Evolutionary conservation across 2,329 filamentous ascomycete species (phyloP), one percentile per base, ranked within the genome.

Genomic region (Colletotrichum neosansevieriae): DNA sequence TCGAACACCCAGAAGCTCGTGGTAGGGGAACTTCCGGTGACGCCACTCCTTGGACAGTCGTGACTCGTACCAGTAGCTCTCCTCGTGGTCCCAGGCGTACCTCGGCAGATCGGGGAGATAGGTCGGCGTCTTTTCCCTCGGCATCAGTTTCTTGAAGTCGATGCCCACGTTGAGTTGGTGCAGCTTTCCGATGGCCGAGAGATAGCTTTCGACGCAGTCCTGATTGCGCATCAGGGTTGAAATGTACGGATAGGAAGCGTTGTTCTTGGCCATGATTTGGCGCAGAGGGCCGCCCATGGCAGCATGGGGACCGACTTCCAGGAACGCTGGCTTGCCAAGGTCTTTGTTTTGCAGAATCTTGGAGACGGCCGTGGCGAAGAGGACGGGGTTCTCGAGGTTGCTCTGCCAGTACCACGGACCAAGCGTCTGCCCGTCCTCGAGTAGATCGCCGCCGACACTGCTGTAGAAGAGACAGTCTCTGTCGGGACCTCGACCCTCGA

Each of bases 301-400:
- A 0, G 65, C 17, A 34, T 74, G 73, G 0, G 73, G 72, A 0
- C 73, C 73, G 11, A 74, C 12, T 19, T 74, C 73, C 0, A 74
- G 19, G 36, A 73, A 62, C 1, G 67, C 59, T 1, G 58, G 42
- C 24, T 51, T 51, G 2, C 17, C 34, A 1, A 45, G n/a, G 36
- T 45, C 11, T 7, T 45, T 12, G 21, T 21, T 3, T 21, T 21
- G 21, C 10, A 58, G 42, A 17, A 49, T 49, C 2, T 32, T 68
- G 7, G 78, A 76, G 4, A 80, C 74, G 6, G 76, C 79, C 51
- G 81, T 24, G 62, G 84, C 82, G 68, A 85, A 85, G 3, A 76
- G 75, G 0, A 85, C 79, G 0, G 81, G 75, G 10, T 75, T 75
- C 1, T 77, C 78, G 5, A 83, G 72, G 56, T 82, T 82, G 10